These are phyloP conservation scores for Pouteria campechiana DNA, from an alignment of 179 eudicot species.

Conservation along the genomic window DNA sequence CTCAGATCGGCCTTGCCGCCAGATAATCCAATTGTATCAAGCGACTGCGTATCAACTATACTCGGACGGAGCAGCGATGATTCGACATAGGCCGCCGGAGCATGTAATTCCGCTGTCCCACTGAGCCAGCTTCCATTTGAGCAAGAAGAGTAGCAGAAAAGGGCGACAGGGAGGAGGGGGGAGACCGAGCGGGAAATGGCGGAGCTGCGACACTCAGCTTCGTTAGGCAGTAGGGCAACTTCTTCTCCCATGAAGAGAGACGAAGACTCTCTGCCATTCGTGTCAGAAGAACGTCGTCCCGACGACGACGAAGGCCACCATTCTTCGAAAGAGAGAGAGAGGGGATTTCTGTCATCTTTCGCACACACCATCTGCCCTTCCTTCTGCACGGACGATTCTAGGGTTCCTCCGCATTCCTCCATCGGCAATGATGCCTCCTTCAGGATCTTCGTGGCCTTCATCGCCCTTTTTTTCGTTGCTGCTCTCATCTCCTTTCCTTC, in stretches of 20 bases:
- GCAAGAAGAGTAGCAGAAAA: too few relatives aligned
- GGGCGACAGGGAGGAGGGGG: too few relatives aligned
- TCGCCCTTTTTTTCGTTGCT: conserved; percentile 31
- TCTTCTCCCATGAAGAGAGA: conserved; percentile 59
- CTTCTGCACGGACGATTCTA: conserved; percentile 34
- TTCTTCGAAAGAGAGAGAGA: conserved; percentile 31
- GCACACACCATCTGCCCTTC: conserved; percentile 11
- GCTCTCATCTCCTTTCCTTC: conserved; percentile 47
- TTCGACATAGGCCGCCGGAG: too few relatives aligned
- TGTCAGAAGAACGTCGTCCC: conserved; percentile 12
- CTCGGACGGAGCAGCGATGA: too few relatives aligned
- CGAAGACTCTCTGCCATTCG: conserved; percentile 37
- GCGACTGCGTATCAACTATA: too few relatives aligned
- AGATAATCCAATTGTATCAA: too few relatives aligned
- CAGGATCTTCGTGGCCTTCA: conserved; percentile 43
- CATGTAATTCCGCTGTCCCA: too few relatives aligned
- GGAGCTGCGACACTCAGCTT: conserved; percentile 83
- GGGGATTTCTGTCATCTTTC: conserved; percentile 21
- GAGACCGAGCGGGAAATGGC: conserved; percentile 69
- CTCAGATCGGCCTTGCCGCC: too few relatives aligned
- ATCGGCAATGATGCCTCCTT: too few relatives aligned
- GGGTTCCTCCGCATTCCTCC: conserved; percentile 29
- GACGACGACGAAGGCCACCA: conserved; percentile 39
- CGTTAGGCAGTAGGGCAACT: conserved; percentile 48
- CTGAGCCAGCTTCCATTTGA: too few relatives aligned